These are phyloP conservation scores for Ceratocystis eucalypticola DNA, from an alignment of 2,329 filamentous ascomycete species.

Conservation along the genomic window DNA sequence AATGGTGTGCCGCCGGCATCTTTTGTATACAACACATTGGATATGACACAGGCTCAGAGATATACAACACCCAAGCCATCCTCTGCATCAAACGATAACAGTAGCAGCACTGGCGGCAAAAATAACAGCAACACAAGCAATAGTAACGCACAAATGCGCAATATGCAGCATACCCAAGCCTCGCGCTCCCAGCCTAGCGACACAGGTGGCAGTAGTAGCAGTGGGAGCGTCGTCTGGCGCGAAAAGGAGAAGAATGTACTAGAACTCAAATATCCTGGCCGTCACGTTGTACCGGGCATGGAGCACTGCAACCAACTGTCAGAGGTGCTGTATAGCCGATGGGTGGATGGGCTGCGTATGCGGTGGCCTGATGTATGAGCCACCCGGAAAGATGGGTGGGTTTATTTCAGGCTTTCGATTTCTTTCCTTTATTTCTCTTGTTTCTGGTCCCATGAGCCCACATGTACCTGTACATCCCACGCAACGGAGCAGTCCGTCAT, in stretches of 20 bases:
- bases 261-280: conserved; percentile 42
- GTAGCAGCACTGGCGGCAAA: neutral
- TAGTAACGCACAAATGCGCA: conserved; percentile 42
- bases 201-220: conserved; percentile 23
- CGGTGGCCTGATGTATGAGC: conserved; percentile 44
- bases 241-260: conserved; percentile 27
- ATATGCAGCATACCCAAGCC: conserved; percentile 54
- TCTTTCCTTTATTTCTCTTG: neutral
- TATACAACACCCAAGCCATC: conserved; percentile 20
- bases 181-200: conserved; percentile 30
- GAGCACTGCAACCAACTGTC: conserved; percentile 82
- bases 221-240: conserved; percentile 12
- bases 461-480: neutral
- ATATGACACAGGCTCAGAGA: conserved; percentile 14
- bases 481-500: neutral
- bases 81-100: neutral
- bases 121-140: neutral
- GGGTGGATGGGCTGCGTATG: conserved; percentile 68
- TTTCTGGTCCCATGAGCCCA: neutral
- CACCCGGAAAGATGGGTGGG: neutral
- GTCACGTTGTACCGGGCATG: conserved; percentile 55
- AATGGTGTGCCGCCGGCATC: conserved; percentile 3
- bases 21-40: conserved; percentile 13
- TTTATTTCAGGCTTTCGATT: neutral
- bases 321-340: conserved; percentile 80